Evolutionary conservation across 139 green algal genomes (phyloP).

Genomic region (Zygnema circumcarinatum): DNA sequence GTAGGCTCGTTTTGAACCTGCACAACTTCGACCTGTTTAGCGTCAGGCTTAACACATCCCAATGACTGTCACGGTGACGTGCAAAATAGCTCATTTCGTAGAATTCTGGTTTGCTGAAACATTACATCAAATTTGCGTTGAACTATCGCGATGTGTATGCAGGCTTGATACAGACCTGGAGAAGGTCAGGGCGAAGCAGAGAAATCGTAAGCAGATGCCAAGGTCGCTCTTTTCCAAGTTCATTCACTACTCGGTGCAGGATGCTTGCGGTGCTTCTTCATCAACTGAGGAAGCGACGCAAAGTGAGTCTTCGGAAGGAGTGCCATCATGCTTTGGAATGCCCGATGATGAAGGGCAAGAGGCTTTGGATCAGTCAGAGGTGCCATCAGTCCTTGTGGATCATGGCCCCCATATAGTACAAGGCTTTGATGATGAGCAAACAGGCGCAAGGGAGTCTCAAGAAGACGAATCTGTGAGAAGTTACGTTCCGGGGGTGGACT

Average conservation of each 20-base stretch:
- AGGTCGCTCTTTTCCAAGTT: slow-evolving; percentile 37
- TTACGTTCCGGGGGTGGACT: slow-evolving; percentile 2
- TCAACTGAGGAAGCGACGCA: background rate
- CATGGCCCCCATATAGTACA: background rate
- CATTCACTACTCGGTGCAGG: slow-evolving; percentile 29
- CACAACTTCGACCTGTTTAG: too few species aligned
- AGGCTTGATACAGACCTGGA: background rate
- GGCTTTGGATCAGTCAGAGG: background rate
- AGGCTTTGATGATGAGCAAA: background rate
- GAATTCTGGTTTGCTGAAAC: too few species aligned
- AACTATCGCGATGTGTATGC: too few species aligned
- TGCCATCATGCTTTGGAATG: background rate
- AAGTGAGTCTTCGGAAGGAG: background rate
- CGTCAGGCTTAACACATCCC: too few species aligned
- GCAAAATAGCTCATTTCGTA: too few species aligned
- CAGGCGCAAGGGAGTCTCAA: background rate
- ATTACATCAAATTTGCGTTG: too few species aligned
- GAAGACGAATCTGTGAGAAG: background rate
- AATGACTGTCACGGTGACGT: too few species aligned
- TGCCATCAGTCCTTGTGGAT: background rate
- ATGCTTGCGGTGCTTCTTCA: background rate
- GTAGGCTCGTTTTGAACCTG: too few species aligned
- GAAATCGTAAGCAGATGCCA: background rate
- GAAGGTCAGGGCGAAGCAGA: background rate
- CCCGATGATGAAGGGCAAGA: background rate